Evolutionary conservation across 2,329 filamentous ascomycete species (phyloP).

Genomic region (Aspergillus chevalieri): DNA sequence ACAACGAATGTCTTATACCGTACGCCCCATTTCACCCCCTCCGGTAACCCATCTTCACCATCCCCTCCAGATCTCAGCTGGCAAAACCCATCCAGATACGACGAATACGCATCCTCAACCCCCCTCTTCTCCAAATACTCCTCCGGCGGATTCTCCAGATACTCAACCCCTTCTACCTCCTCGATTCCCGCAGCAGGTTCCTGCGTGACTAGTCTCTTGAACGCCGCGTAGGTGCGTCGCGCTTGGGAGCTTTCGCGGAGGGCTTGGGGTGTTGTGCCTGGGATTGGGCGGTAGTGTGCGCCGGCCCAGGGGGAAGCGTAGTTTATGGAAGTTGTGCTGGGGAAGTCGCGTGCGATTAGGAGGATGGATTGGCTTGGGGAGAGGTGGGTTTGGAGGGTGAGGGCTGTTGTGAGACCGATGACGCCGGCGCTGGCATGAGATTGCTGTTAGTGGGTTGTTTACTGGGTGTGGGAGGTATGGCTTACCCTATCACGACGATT

Average conservation of each 20-base stretch:
- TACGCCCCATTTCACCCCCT: slow-evolving; percentile 35
- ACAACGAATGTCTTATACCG: slow-evolving; percentile 38
- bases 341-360: slow-evolving; percentile 37
- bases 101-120: slow-evolving; percentile 24
- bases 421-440: slow-evolving; percentile 32
- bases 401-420: slow-evolving; percentile 34
- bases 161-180: slow-evolving; percentile 36
- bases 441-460: slow-evolving; percentile 1
- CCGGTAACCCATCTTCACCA: slow-evolving; percentile 21
- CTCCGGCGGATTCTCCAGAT: slow-evolving; percentile 33
- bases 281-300: slow-evolving; percentile 44
- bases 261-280: slow-evolving; percentile 31
- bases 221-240: slow-evolving; percentile 31
- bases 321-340: slow-evolving; percentile 34
- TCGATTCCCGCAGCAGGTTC: slow-evolving; percentile 34
- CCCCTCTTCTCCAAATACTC: slow-evolving; percentile 27
- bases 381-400: slow-evolving; percentile 27
- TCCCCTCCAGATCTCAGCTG: slow-evolving; percentile 13
- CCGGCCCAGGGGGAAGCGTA: slow-evolving; percentile 45
- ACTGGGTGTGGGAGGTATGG: not conserved
- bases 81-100: slow-evolving; percentile 31
- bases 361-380: slow-evolving; percentile 26
- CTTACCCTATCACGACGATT: slow-evolving; percentile 34
- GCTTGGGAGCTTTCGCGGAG: slow-evolving; percentile 33
- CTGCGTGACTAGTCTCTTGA: slow-evolving; percentile 29